Evolutionary conservation across 495 filamentous ascomycete species (phyloP), one percentile per base, ranked within the genome.

Genomic region (Daldinia bambusicola): DNA sequence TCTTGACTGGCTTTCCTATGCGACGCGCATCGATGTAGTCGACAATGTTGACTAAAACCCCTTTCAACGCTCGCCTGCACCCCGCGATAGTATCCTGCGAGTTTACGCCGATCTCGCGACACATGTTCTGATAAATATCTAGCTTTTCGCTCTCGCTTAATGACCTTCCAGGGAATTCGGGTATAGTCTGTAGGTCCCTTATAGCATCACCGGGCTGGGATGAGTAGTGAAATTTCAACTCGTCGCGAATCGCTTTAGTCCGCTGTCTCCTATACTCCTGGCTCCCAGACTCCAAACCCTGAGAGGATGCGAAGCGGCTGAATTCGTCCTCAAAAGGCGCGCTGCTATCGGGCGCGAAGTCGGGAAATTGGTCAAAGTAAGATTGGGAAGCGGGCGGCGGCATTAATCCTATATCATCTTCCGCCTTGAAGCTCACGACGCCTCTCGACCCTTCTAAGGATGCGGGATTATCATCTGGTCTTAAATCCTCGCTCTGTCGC

Each of bases 21-120:
- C 76, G 80, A 60, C 78, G 78, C 22, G 77, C 74, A 16, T 89
- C 82, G 12, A 88, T 79, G 1, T 87, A 72, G 70, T 88, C 84
- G 1, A 88, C 76, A 32, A 87, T 78, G 65, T 88, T 88, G 71
- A 88, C 80, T 4, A 84, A 67, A 16, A 82, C 74, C 3, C 56
- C 75, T 16, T 76, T 79, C 6, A 79, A 66, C 20, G 78, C 69
- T 0, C 65, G 69, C 69, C 82, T 72, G 61, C 77, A 80, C 18
- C 62, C 74, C 1, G 10, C 31, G 31, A 76, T 61, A 0, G 74
- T 72, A 32, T 69, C 59, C 7, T 38, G 62, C 6, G 59, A 48
- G 7, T 43, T 48, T 4, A 76, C 30, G 16, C 64, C 61, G 10
- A 66, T 75, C 61, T 77, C 77, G 2, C 51, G 70, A 41, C 77